phyloP scores from a whole-genome alignment of 768 basidiomycete genomes.

The Porpolomopsis calyptriformis region DNA sequence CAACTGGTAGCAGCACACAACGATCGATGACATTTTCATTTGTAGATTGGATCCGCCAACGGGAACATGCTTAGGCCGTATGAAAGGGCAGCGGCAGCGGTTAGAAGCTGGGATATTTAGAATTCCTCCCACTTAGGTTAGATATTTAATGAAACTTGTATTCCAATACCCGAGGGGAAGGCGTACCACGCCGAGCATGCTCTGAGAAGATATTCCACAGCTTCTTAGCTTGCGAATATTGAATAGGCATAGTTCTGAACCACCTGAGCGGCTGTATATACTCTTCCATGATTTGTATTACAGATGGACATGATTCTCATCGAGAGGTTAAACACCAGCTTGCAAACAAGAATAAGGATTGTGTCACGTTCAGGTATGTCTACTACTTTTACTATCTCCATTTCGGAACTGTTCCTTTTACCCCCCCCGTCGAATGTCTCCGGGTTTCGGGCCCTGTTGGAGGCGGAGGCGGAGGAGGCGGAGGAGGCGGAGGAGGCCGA shows the following conservation, averaged over 20 bases:
- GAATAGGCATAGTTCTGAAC: constrained; percentile 77
- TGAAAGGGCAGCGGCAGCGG: too few relatives aligned
- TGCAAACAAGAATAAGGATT: constrained; percentile 3
- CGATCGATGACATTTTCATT: neutral
- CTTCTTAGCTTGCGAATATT: constrained; percentile 87
- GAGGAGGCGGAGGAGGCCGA: too few relatives aligned
- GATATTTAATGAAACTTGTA: too few relatives aligned
- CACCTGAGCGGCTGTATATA: constrained; percentile 83
- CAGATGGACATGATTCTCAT: constrained; percentile 78
- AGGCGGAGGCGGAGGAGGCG: too few relatives aligned
- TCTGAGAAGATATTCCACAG: constrained; percentile 64
- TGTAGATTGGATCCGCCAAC: neutral
- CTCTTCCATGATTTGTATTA: neutral
- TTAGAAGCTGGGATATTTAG: too few relatives aligned
- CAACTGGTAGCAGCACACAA: neutral
- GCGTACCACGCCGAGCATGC: constrained; percentile 67
- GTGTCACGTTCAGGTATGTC: too few relatives aligned
- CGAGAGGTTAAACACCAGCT: constrained; percentile 80
- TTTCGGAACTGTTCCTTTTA: too few relatives aligned
- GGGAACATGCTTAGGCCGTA: too few relatives aligned
- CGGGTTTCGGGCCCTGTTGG: too few relatives aligned
- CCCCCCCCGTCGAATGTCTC: too few relatives aligned
- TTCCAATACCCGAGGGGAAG: constrained; percentile 35
- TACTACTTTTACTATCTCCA: too few relatives aligned
- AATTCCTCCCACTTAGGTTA: too few relatives aligned